phyloP scores from a whole-genome alignment of 441 rosid genomes.

The Breynia disticha region DNA sequence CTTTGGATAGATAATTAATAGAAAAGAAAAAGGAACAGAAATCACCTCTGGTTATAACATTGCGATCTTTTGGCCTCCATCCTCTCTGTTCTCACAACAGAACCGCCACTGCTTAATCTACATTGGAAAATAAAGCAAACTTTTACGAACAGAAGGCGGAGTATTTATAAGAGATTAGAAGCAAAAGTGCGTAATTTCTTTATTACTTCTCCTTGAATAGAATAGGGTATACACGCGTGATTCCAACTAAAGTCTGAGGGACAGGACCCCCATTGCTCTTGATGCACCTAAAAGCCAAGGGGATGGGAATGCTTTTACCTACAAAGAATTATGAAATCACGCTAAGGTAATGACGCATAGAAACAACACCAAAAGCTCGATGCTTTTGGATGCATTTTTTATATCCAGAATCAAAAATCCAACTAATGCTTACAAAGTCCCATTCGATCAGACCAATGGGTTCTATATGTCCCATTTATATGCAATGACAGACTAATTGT shows the following conservation, averaged over 20 bases:
- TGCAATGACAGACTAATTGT: constrained; percentile 57
- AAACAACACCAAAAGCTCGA: constrained; percentile 9
- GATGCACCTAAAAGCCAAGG: constrained; percentile 89
- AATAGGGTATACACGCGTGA: constrained; percentile 78
- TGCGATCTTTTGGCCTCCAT: constrained; percentile 59
- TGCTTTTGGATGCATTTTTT: constrained; percentile 5
- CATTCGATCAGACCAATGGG: constrained; percentile 88
- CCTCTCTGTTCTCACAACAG: constrained; percentile 80
- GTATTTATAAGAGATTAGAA: not conserved
- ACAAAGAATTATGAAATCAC: constrained; percentile 21
- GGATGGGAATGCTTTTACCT: constrained; percentile 62
- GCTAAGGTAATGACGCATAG: constrained; percentile 12
- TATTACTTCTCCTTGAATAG: constrained; percentile 82
- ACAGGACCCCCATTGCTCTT: constrained; percentile 83
- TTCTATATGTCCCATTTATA: constrained; percentile 88
- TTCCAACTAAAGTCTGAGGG: constrained; percentile 73
- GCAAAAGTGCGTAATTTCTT: constrained; percentile 15
- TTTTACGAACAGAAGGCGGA: constrained; percentile 4
- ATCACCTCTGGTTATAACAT: constrained; percentile 47
- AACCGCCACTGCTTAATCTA: constrained; percentile 53
- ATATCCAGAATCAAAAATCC: constrained; percentile 6
- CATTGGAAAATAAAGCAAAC: constrained; percentile 6
- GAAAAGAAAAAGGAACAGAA: not conserved
- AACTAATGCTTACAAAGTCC: constrained; percentile 72
- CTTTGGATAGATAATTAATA: no score